Percentiles rank a stretch among this genome's conserved stretches.
These are phyloP conservation scores for Aspergillus jensenii DNA, from an alignment of 2,329 filamentous ascomycete genomes.

Conservation along the genomic window DNA sequence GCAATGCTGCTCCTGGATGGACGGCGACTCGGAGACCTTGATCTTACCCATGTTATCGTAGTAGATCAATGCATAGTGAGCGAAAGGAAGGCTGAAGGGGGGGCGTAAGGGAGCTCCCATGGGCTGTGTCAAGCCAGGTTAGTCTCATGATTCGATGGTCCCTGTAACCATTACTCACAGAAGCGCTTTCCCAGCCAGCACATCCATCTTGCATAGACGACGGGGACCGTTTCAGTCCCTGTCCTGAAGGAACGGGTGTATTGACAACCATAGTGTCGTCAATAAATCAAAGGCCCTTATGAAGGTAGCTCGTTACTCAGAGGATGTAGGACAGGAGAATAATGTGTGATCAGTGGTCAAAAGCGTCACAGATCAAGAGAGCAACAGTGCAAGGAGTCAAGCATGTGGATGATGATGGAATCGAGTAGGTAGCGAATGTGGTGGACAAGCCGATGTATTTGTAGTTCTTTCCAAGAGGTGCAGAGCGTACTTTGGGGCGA, in stretches of 20 bases:
- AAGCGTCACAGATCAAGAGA: background rate
- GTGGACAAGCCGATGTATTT: conserved; percentile 2
- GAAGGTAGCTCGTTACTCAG: no score
- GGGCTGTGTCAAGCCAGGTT: conserved; percentile 19
- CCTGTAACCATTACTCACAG: conserved; percentile 22
- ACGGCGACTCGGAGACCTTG: conserved; percentile 33
- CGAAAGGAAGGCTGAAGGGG: conserved; percentile 29
- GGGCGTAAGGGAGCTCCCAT: conserved; percentile 27
- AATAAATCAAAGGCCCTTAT: background rate
- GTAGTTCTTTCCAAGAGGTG: background rate
- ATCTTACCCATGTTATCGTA: conserved; percentile 35
- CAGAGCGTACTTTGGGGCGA: background rate
- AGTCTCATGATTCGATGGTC: background rate
- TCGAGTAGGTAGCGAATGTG: background rate
- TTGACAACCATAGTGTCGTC: conserved; percentile 29
- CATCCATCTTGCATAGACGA: conserved; percentile 29
- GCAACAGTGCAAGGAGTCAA: background rate
- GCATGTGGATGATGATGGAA: background rate
- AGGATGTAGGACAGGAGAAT: background rate
- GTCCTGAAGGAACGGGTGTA: conserved; percentile 20
- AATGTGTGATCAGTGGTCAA: background rate
- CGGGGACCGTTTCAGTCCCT: conserved; percentile 31
- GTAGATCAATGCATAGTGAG: conserved; percentile 39
- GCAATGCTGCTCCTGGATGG: conserved; percentile 30
- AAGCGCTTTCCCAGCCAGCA: conserved; percentile 30